phyloP scores from a whole-genome alignment of 345 rosid species.

The Aethionema arabicum region DNA sequence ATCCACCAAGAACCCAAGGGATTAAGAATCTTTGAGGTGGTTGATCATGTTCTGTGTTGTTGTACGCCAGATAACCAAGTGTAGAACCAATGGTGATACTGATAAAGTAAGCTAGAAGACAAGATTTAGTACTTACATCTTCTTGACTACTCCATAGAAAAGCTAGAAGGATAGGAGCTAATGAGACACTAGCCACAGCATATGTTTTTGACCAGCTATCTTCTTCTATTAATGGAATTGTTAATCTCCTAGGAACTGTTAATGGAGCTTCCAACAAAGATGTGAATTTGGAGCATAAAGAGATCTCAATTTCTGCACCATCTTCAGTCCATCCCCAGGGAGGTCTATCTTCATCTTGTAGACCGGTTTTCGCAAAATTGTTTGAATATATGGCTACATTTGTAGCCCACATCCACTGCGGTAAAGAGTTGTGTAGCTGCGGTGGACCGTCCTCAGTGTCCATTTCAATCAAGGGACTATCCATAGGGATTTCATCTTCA shows the following conservation, averaged over 20 bases:
- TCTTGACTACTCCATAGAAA: constrained; percentile 66
- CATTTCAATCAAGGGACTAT: constrained; percentile 58
- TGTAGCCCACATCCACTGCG: constrained; percentile 85
- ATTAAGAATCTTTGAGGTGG: constrained; percentile 72
- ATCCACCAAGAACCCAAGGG: constrained; percentile 88
- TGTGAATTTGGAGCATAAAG: constrained; percentile 48
- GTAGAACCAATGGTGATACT: constrained; percentile 51
- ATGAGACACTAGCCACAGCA: constrained; percentile 71
- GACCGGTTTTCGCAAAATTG: constrained; percentile 38
- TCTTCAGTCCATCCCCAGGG: constrained; percentile 66
- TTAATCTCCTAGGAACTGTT: constrained; percentile 65
- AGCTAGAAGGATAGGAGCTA: constrained; percentile 71
- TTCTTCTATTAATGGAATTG: constrained; percentile 73
- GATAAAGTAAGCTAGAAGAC: constrained; percentile 42
- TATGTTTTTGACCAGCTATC: constrained; percentile 79
- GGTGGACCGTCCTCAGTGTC: constrained; percentile 59
- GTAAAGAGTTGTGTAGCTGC: constrained; percentile 57
- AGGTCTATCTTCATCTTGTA: constrained; percentile 48
- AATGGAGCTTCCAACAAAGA: constrained; percentile 64
- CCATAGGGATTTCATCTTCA: constrained; percentile 45
- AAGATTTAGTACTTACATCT: constrained; percentile 37
- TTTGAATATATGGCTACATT: constrained; percentile 73
- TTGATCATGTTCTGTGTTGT: constrained; percentile 48
- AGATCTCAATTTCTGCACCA: constrained; percentile 30
- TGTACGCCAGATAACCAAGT: constrained; percentile 56